Base-by-base conservation (phyloP, 169 alveolate species). In the Cryptosporidium ryanae region DNA sequence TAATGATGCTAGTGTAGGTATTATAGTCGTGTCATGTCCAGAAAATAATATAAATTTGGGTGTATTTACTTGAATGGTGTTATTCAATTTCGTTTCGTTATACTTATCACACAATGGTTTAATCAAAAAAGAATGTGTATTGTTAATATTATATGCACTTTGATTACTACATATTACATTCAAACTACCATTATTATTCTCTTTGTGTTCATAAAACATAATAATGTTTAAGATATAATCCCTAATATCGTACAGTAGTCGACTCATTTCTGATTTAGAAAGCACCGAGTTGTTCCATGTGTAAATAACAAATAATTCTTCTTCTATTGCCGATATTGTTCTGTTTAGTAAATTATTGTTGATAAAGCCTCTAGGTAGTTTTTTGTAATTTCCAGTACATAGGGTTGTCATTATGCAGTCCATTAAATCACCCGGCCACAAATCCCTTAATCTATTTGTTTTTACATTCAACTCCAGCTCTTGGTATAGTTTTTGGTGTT, bases 351-450 rank as follows among this genome's bases (percentile, higher is more conserved):
- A 65, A 44, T 76, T 76, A 31, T 76, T 61, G 38, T 76, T 63
- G 17, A 76, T 31, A 29, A 76, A 76, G 7, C 66, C 87, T 10
- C 25, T 59, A 1, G 87, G 87, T 23, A 76, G 52, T 49, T 61
- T 76, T 13, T 76, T 61, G 38, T 61, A 55, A 38, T 76, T 76
- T 43, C 87, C 70, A n/a, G 87, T 76, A 61, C 87, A 76, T 31
- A 76, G 44, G 4, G 76, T 76, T 8, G 87, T 76, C 87, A 76
- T 76, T 27, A 76, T 76, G 12, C 87, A 76, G 46, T 76, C 87
- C 87, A 76, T 76, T 23, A 76, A 57, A 29, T 76, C 87, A 17
- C 87, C 87, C 13, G 87, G 87, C 87, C 87, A 76, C n/a, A 76
- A 55, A 34, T 76, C 87, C 27, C 59, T 61, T 23, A 76, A 61